phyloP scores from a whole-genome alignment of 768 basidiomycete genomes.

The Tylopilus cervinicoccineus region DNA sequence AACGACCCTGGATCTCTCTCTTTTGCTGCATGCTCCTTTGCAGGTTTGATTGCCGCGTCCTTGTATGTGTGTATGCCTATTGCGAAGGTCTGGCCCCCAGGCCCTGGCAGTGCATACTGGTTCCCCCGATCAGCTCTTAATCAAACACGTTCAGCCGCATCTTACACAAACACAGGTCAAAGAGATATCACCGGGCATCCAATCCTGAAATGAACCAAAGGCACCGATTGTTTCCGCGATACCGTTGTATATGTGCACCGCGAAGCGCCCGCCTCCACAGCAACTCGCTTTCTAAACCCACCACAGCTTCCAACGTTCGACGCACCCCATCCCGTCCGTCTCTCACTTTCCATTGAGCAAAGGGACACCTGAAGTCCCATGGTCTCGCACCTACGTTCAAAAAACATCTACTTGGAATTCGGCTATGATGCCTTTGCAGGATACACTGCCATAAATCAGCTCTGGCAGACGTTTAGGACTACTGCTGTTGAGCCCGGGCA shows the following conservation, averaged over 20 bases:
- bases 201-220: neutral
- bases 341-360: neutral
- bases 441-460: neutral
- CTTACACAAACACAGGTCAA: neutral
- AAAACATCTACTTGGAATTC: slow-evolving; percentile 11
- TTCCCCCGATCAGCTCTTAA: neutral
- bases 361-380: slow-evolving; percentile 3
- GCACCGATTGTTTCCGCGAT: neutral
- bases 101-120: neutral
- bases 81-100: neutral
- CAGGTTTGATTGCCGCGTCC: neutral
- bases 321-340: neutral
- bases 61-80: neutral
- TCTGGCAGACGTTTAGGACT: slow-evolving; percentile 24
- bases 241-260: neutral
- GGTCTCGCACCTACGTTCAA: slow-evolving; percentile 9
- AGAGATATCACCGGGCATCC: neutral
- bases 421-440: neutral
- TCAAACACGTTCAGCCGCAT: neutral
- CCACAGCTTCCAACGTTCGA: slow-evolving; percentile 9
- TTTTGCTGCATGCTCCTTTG: neutral
- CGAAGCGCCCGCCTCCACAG: slow-evolving; percentile 17
- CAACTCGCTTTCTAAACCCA: slow-evolving; percentile 12
- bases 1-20: neutral
- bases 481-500: slow-evolving; percentile 28